Evolutionary conservation across 2,329 filamentous ascomycete species (phyloP), one percentile per base, ranked within the genome.

Genomic region (Colletotrichum paranaense): DNA sequence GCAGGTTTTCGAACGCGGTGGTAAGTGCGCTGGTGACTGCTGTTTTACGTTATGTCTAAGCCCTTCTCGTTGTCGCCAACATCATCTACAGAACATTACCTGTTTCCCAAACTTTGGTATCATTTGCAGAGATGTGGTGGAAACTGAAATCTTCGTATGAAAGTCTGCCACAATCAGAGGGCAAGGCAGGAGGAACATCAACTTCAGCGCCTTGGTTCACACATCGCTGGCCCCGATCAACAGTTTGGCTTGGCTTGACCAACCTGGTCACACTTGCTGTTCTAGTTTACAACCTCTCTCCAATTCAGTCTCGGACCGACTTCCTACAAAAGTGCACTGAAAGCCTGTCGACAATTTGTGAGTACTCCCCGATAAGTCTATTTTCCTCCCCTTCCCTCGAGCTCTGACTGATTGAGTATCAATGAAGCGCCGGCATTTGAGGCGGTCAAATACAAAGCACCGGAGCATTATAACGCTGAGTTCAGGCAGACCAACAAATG

Each of bases 401-500:
- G 35, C 22, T 6, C 11, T 16, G 26, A 8, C 30, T 24, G 9
- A 16, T 1, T 19, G 42, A 16, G 14, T 14, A 26, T 4, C 5
- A 28, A 26, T 28, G 1, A 11, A 72, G 69, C 69, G 6, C 69
- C 69, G 14, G 69, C 65, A 4, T 67, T 72, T 14, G 69, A 72
- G 4, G 65, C 58, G 0, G 59, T 72, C 28, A 63, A 55, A 11
- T 63, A 68, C 16, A 46, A 35, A 16, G 16, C 65, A 3, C 65
- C 69, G 5, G 32, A 32, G 16, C 69, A 72, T 12, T 72, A 72
- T 16, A 63, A 69, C 16, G 69, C 69, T 6, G 69, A 69, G 28
- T 72, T 72, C 30, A 68, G 69, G 24, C 69, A 72, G 24, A 64
- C 53, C 0, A 72, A 72, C 30, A 72, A 69, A n/a, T 72, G 69